Percentiles rank a stretch among this genome's conserved stretches.
Conservation (phyloP, 2,329 filamentous ascomycete genomes). For the Exutisphaerella laricina region DNA sequence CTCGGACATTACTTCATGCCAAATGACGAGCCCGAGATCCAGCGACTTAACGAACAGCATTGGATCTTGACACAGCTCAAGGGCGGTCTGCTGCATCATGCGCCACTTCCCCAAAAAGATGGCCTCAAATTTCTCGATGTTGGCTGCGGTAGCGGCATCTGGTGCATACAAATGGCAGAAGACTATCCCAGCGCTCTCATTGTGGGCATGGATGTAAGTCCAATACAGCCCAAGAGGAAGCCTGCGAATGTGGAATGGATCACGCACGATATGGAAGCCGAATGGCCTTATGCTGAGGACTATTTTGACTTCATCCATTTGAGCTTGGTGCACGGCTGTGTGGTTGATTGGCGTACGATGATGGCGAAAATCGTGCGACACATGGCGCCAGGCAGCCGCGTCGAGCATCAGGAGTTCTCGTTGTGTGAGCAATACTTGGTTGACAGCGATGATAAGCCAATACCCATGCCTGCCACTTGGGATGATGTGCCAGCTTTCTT, state of each 20-base stretch:
- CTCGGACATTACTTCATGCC: constrained; percentile 26
- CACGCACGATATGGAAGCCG: constrained; percentile 18
- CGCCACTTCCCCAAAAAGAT: constrained; percentile 13
- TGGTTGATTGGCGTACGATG: constrained; percentile 19
- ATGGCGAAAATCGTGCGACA: constrained; percentile 16
- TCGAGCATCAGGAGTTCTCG: constrained; percentile 32
- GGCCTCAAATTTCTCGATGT: constrained; percentile 18
- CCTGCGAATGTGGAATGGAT: constrained; percentile 24
- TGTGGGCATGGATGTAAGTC: constrained; percentile 23
- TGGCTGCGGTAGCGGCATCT: constrained; percentile 24
- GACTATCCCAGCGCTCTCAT: constrained; percentile 21
- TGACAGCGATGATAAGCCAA: constrained; percentile 9
- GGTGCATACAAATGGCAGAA: constrained; percentile 23
- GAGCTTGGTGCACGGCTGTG: constrained; percentile 25
- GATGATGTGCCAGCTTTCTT: constrained; percentile 16
- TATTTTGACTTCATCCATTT: constrained; percentile 24
- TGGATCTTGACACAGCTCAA: constrained; percentile 20
- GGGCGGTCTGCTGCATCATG: constrained; percentile 16
- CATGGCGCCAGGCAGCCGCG: constrained; percentile 30
- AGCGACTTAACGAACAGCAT: constrained; percentile 24
- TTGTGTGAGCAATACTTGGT: constrained; percentile 18
- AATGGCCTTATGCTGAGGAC: constrained; percentile 21
- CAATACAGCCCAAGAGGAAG: constrained; percentile 21
- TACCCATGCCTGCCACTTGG: constrained; percentile 13
- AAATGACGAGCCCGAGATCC: constrained; percentile 24